Base-by-base conservation (phyloP, 2,329 filamentous ascomycete species). In the Microcera coccophila region DNA sequence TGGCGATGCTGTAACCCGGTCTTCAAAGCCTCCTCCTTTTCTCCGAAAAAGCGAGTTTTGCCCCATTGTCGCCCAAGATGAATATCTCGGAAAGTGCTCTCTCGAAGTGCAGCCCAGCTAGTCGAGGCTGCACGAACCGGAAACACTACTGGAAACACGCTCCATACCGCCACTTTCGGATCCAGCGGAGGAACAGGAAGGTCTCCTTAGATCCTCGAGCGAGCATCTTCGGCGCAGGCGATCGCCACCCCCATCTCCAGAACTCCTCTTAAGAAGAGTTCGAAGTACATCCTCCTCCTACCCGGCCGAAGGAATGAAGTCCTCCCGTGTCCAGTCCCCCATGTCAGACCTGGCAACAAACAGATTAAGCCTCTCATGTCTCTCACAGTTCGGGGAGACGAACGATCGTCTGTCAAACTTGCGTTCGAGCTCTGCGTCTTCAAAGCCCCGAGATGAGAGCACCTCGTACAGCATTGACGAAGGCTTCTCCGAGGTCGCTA, bases 241-340 rank as follows among this genome's bases (percentile, higher is more conserved):
- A 15, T 48, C 50, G 12, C 34, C 48, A 22, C 41, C 47, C 5
- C 36, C 44, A 9, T 54, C 48, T 29, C 39, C 46, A 14, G 46
- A 50, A 4, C 34, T 26, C 16, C 29, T 11, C 4, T 19, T 43
- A 14, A 26, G 35, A 16, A 45, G 41, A 15, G 41, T 39, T 22
- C 56, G 61, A n/a, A 62, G 56, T 37, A 42, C 50, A 4, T 66
- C 63, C n/a, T 66, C 63, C 10, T 56, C 57, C 1, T 66, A 66
- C 29, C 59, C 55, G 12, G 55, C 57, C 10, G 43, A 53, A 2
- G 50, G 50, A 2, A 42, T 53, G n/a, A 42, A 32, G 8, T 54
- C 53, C 4, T 48, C 44, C 10, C 42, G 51, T 15, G 20, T 57
- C 1, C 55, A 58, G 22, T 67, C 65, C n/a, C 63, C 63, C 4